Conservation (phyloP, 2,329 filamentous ascomycete genomes). For the Fusarium goolgardi region DNA sequence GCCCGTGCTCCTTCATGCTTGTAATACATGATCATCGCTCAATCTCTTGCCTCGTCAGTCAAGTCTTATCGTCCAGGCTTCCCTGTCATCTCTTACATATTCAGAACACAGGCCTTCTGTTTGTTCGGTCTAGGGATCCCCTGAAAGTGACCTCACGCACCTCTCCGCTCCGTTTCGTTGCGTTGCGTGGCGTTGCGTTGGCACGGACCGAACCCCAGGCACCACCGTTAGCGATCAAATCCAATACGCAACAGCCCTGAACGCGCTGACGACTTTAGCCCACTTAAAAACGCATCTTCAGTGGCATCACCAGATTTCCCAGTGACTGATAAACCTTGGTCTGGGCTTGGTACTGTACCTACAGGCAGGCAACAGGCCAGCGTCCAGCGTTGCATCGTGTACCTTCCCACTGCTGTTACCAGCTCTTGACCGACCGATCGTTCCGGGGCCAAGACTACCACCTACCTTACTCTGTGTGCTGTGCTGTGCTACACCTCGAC, state of each 20-base stretch:
- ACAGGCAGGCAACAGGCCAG: conserved; percentile 7
- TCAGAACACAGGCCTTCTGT: conserved; percentile 7
- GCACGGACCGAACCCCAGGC: conserved; percentile 3
- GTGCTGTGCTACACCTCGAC: conserved; percentile 13
- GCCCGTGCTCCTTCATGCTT: conserved; percentile 38
- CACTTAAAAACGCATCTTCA: conserved; percentile 39
- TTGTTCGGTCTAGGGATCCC: conserved; percentile 12
- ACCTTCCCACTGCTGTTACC: conserved; percentile 5
- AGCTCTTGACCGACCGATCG: conserved; percentile 46
- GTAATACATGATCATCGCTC: conserved; percentile 32
- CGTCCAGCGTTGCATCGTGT: conserved; percentile 10
- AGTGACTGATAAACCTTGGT: conserved; percentile 17
- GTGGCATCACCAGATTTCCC: conserved; percentile 34
- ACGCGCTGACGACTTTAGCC: conserved; percentile 38
- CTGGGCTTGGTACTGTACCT: conserved; percentile 9
- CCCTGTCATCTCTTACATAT: conserved; percentile 9
- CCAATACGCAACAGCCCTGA: conserved; percentile 26
- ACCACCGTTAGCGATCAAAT: conserved; percentile 30
- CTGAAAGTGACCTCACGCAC: conserved; percentile 36
- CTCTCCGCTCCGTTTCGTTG: conserved; percentile 21
- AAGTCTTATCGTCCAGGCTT: conserved; percentile 5
- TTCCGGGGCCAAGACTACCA: conserved; percentile 37
- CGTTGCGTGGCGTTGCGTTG: background rate
- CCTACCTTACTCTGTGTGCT: conserved; percentile 7
- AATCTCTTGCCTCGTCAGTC: conserved; percentile 19